These are phyloP conservation scores for Endoconidiophora polonica DNA, from an alignment of 2,329 filamentous ascomycete genomes.

Conservation along the genomic window DNA sequence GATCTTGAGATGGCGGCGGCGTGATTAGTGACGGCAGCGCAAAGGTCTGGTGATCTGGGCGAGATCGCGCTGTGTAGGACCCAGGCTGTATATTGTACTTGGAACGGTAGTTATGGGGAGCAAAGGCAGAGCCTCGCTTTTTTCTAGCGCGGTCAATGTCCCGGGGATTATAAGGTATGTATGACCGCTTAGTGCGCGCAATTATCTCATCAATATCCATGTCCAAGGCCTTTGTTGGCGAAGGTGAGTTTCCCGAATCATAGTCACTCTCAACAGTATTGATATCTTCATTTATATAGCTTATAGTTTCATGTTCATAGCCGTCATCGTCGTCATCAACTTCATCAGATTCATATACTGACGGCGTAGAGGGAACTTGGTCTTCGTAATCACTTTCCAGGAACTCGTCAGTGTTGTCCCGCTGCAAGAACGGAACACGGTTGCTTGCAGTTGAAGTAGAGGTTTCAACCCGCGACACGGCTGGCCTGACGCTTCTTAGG, in stretches of 20 bases:
- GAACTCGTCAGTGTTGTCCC: not conserved
- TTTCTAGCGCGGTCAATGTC: too few relatives aligned
- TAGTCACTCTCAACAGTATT: not conserved
- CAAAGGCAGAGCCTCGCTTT: too few relatives aligned
- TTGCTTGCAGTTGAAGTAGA: too few relatives aligned
- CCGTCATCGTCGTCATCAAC: not conserved
- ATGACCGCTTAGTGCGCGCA: not conserved
- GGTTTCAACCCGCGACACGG: not conserved
- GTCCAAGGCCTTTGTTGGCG: constrained; percentile 6
- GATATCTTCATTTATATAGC: not conserved
- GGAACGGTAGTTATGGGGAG: too few relatives aligned
- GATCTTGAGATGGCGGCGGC: constrained; percentile 4
- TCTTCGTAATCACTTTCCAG: constrained; percentile 1
- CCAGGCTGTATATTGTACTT: too few relatives aligned
- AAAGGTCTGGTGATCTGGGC: too few relatives aligned
- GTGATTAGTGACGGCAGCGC: constrained; percentile 1
- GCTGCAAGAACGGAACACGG: not conserved
- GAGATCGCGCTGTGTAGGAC: too few relatives aligned
- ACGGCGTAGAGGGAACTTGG: too few relatives aligned
- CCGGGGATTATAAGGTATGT: too few relatives aligned
- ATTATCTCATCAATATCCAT: constrained; percentile 12
- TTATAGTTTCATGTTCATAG: not conserved
- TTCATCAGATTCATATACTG: not conserved
- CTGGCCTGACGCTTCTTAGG: constrained; percentile 9
- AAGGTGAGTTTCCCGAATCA: constrained; percentile 1